Conservation (phyloP, 2,329 filamentous ascomycete species). For the Dothideomycetidae sp. region DNA sequence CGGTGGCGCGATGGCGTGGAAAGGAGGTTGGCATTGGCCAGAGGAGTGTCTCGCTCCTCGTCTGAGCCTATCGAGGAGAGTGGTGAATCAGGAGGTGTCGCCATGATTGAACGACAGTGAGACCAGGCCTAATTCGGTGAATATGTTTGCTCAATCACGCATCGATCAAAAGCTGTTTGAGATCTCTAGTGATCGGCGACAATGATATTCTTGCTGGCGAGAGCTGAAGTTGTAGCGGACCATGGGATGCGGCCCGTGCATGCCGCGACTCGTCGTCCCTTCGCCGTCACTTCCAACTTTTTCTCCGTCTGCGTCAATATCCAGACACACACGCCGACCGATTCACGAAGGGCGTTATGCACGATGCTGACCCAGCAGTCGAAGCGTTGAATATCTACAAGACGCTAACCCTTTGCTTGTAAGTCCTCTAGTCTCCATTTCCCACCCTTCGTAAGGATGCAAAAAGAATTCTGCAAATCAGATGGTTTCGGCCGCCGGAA, state of each 20-base stretch:
- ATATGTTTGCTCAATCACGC: too few relatives aligned
- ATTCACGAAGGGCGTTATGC: too few relatives aligned
- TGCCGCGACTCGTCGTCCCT: not conserved
- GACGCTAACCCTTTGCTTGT: too few relatives aligned
- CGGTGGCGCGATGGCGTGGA: slow-evolving; percentile 7
- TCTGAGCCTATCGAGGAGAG: slow-evolving; percentile 52
- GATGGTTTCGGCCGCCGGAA: slow-evolving; percentile 10
- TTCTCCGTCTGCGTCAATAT: not conserved
- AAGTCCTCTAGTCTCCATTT: not conserved
- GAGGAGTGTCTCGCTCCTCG: slow-evolving; percentile 30
- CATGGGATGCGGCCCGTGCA: slow-evolving; percentile 3
- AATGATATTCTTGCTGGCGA: too few relatives aligned
- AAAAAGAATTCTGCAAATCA: slow-evolving; percentile 11
- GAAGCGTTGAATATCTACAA: too few relatives aligned
- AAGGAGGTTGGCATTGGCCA: not conserved
- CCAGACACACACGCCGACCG: not conserved
- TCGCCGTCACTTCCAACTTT: not conserved
- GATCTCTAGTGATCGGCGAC: too few relatives aligned
- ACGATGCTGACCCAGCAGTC: too few relatives aligned
- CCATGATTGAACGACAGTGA: slow-evolving; percentile 9
- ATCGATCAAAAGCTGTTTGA: too few relatives aligned
- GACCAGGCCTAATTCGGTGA: too few relatives aligned
- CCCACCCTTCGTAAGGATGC: slow-evolving; percentile 2
- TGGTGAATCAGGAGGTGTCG: slow-evolving; percentile 11
- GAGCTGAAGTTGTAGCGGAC: not conserved